Evolutionary conservation across 2,329 filamentous ascomycete genomes (phyloP), one percentile per base, ranked within the genome.

Genomic region (Hyphodiscus sp.): DNA sequence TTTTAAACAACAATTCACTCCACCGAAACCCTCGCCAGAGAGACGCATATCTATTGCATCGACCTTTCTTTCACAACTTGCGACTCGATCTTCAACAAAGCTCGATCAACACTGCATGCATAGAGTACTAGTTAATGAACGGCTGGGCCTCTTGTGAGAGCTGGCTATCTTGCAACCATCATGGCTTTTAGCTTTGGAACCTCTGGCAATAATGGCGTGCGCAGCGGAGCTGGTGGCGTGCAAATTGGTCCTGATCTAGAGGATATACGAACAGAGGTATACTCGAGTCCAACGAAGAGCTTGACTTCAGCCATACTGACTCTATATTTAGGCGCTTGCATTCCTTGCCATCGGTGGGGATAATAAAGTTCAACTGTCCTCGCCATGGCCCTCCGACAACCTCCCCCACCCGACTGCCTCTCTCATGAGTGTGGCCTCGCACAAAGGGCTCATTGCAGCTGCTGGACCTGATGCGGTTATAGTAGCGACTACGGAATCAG

Each of bases 261-360:
- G 61, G 85, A 91, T 60, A 87, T 96, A 62, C 82, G 86, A 69
- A 92, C 91, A 61, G 89, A 96, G 77, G 88, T 90, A 73, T 60
- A 72, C 55, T 20, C 26, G n/a, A 45, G 29, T 50, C n/a, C 26
- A 38, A 15, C 11, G 11, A 38, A 38, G 33, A 38, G 29, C 13
- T 33, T 10, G 33, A 38, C 11, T 45, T 29, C 29, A 41, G 20
- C 16, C 20, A 45, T 49, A 46, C 55, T 63, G 49, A 62, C 47
- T 6, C 11, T 41, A 48, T 47, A 48, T 44, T 53, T 56, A 80
- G 88, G 80, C 80, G 61, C 75, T 99, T 47, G 90, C 89, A 5
- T 97, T 99, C 71, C 80, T 87, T 61, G 82, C 87, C 49, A 73
- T 95, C 45, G 83, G 85, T 52, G 86, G 89, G 64, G 89, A 95